Evolutionary conservation across 352 stramenopile species (phyloP).

Genomic region (Globisporangium ultimum): DNA sequence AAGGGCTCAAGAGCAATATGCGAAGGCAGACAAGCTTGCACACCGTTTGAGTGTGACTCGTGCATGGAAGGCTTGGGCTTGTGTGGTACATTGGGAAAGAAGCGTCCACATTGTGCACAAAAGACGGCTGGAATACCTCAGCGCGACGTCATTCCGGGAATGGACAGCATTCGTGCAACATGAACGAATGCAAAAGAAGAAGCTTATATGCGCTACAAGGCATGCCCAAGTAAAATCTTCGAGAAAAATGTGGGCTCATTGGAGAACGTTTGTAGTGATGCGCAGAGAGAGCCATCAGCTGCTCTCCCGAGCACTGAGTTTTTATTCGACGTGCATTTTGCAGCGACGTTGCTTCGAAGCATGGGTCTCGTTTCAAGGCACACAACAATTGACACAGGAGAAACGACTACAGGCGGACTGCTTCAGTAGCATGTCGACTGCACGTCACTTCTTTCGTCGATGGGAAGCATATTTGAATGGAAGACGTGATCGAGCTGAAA

Average conservation of each 20-base stretch:
- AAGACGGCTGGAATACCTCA: slow-evolving; percentile 7
- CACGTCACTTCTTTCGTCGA: background rate
- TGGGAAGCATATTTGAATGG: slow-evolving; percentile 3
- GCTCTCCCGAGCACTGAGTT: slow-evolving; percentile 21
- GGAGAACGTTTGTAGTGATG: slow-evolving; percentile 17
- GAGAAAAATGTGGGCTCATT: slow-evolving; percentile 16
- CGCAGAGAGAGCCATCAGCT: slow-evolving; percentile 23
- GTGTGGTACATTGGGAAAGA: slow-evolving; percentile 12
- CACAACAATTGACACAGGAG: slow-evolving; percentile 1
- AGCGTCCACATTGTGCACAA: slow-evolving; percentile 8
- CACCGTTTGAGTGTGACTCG: slow-evolving; percentile 15
- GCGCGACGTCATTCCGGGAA: background rate
- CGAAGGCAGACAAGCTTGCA: slow-evolving; percentile 21
- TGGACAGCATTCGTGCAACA: slow-evolving; percentile 10
- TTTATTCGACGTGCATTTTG: slow-evolving; percentile 27
- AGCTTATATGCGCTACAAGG: background rate
- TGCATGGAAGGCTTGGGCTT: slow-evolving; percentile 22
- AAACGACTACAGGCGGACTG: background rate
- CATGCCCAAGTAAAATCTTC: slow-evolving; percentile 10
- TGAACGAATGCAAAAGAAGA: slow-evolving; percentile 11
- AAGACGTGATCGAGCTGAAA: background rate
- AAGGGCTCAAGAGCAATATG: slow-evolving; percentile 3
- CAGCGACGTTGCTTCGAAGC: slow-evolving; percentile 17
- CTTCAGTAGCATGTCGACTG: background rate
- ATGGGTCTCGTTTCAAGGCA: slow-evolving; percentile 3